These are phyloP conservation scores for Paraconiothyrium brasiliense DNA, from an alignment of 2,329 filamentous ascomycete species.

Conservation along the genomic window DNA sequence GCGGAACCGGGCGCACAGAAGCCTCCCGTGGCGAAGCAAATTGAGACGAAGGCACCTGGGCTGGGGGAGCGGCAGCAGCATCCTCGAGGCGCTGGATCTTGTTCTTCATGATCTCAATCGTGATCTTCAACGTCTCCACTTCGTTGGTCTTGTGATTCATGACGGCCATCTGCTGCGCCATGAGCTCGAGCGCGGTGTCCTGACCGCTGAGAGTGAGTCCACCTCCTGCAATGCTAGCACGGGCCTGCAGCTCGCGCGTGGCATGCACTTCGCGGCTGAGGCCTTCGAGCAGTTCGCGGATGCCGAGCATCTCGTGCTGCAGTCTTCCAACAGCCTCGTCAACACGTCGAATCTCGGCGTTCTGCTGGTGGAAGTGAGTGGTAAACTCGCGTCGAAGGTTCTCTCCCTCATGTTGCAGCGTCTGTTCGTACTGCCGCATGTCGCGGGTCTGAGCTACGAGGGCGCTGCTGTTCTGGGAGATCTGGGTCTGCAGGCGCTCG, in stretches of 20 bases:
- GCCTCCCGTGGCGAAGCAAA: slow-evolving; percentile 24
- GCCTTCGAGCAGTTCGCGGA: slow-evolving; percentile 49
- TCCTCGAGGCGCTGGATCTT: slow-evolving; percentile 54
- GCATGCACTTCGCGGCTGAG: slow-evolving; percentile 47
- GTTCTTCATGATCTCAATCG: slow-evolving; percentile 59
- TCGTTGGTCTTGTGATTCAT: slow-evolving; percentile 57
- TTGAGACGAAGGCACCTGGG: slow-evolving; percentile 17
- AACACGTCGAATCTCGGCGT: slow-evolving; percentile 49
- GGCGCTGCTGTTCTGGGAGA: slow-evolving; percentile 56
- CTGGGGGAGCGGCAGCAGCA: slow-evolving; percentile 19
- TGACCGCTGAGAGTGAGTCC: slow-evolving; percentile 30
- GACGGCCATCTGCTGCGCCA: slow-evolving; percentile 53
- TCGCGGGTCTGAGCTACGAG: slow-evolving; percentile 46
- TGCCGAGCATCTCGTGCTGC: slow-evolving; percentile 52
- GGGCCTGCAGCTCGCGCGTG: slow-evolving; percentile 35
- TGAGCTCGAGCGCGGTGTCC: slow-evolving; percentile 55
- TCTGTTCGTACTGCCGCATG: slow-evolving; percentile 39
- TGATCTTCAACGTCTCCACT: slow-evolving; percentile 57
- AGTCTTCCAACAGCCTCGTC: slow-evolving; percentile 52
- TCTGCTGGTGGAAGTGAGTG: slow-evolving; percentile 38
- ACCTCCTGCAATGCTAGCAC: slow-evolving; percentile 15
- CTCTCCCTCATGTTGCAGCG: slow-evolving; percentile 42
- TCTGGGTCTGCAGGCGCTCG: slow-evolving; percentile 58
- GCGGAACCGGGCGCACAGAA: slow-evolving; percentile 27
- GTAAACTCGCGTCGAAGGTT: slow-evolving; percentile 51